Evolutionary conservation across 2,329 filamentous ascomycete genomes (phyloP), one percentile per base, ranked within the genome.

Genomic region (Diaporthe velutina): DNA sequence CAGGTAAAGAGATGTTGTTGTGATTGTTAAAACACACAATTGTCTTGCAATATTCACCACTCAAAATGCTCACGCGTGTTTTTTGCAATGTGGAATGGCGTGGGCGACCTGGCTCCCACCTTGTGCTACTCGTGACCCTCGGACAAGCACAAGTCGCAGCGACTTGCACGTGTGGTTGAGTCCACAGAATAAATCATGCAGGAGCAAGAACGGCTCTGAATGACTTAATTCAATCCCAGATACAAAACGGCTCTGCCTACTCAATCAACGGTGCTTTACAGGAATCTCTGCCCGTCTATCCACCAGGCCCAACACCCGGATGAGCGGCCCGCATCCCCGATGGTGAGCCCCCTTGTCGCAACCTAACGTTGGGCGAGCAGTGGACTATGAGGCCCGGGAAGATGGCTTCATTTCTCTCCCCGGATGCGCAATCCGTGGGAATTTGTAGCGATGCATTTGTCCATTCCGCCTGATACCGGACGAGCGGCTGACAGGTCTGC

Each of bases 201-300:
- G 4, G 25, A 50, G 25, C 5, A 22, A 25, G 33, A 30, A 58
- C 13, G 38, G 7, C 8, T 3, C 33, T n/a, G 2, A 4, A 28
- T 38, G n/a, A 33, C 12, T n/a, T 42, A 30, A 52, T 8, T 40
- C n/a, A 15, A n/a, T 12, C 30, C 25, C 25, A 60, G 40, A 30
- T 17, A 71, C 28, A 30, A 45, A 58, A 30, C 33, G 22, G 38
- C 25, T 35, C 45, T 45, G n/a, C 50, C 19, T 45, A 30, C 55
- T 54, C 54, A 38, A 40, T n/a, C 17, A n/a, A n/a, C n/a, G n/a
- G 33, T 33, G 17, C n/a, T 2, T 30, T 9, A 60, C 28, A 38
- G 70, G 70, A 60, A 55, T 5, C 33, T 61, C 55, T 61, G 42
- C 55, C 70, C 70, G 55, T 61, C 55, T 61, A 61, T 13, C 54